A percentile compares a stretch with the other conserved stretches of the same genome.
These are phyloP conservation scores for Nepenthes gracilis DNA, from an alignment of 148 eudicot genomes.

Conservation along the genomic window DNA sequence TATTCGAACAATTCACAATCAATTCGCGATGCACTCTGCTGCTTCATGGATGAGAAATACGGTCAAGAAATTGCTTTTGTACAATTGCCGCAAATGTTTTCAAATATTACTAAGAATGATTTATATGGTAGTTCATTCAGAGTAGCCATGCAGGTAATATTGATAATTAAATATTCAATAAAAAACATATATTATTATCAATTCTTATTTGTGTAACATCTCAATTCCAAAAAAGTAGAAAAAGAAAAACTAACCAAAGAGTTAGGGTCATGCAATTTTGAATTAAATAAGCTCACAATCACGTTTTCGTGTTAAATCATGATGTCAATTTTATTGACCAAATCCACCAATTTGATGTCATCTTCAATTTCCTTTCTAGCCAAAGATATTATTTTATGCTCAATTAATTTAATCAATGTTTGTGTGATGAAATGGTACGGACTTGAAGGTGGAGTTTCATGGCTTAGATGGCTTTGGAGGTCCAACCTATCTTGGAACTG, in stretches of 20 bases:
- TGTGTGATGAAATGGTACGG: neutral
- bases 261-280: too few species aligned
- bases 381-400: too few species aligned
- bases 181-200: too few species aligned
- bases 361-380: too few species aligned
- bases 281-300: too few species aligned
- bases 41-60: conserved; percentile 71
- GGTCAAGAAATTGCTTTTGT: conserved; percentile 66
- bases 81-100: conserved; percentile 60
- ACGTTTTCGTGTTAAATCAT: too few species aligned
- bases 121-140: conserved; percentile 32
- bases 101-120: conserved; percentile 55
- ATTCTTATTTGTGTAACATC: too few species aligned
- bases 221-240: too few species aligned
- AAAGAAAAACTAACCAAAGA: too few species aligned
- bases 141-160: conserved; percentile 27
- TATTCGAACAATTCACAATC: conserved; percentile 56
- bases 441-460: conserved; percentile 46
- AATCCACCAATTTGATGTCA: too few species aligned
- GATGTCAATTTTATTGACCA: too few species aligned
- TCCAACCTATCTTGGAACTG: conserved; percentile 62
- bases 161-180: neutral
- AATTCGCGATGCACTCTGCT: conserved; percentile 65
- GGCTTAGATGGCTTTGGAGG: conserved; percentile 82
- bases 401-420: too few species aligned